phyloP scores from a whole-genome alignment of 164 flowering plant species.

The Chloranthus sessilifolius region DNA sequence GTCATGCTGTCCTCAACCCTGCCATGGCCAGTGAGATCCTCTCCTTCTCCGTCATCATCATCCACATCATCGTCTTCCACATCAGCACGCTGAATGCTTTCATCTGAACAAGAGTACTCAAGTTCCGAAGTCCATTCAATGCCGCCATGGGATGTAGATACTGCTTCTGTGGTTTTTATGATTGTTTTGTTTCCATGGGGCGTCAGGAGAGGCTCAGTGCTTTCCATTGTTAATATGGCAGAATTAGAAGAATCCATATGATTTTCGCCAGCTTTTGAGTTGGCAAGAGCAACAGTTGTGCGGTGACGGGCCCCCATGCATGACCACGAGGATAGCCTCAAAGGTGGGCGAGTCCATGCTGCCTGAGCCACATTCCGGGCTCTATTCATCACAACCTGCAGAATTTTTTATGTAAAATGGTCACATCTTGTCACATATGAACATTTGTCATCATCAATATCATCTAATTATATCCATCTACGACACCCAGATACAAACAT shows the following conservation, averaged over 20 bases:
- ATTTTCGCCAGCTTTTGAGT: constrained; percentile 23
- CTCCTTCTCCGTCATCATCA: constrained; percentile 27
- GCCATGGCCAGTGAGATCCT: constrained; percentile 30
- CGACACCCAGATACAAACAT: too few species aligned
- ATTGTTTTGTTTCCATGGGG: constrained; percentile 19
- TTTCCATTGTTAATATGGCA: constrained; percentile 19
- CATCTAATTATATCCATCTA: too few species aligned
- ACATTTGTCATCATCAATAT: too few species aligned
- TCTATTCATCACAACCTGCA: constrained; percentile 87
- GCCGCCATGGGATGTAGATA: constrained; percentile 32
- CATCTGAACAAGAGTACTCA: constrained; percentile 30
- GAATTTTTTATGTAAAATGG: too few species aligned
- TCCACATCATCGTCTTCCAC: constrained; percentile 21
- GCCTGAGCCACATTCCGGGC: constrained; percentile 92
- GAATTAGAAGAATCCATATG: constrained; percentile 26
- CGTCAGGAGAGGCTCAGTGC: constrained; percentile 40
- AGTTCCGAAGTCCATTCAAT: constrained; percentile 42
- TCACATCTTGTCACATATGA: too few species aligned
- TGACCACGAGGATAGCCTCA: constrained; percentile 77
- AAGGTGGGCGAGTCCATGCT: constrained; percentile 70
- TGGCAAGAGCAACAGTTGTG: constrained; percentile 23
- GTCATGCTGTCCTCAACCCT: constrained; percentile 58
- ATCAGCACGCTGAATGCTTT: constrained; percentile 12
- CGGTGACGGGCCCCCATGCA: constrained; percentile 93
- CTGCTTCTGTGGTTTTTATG: constrained; percentile 30